phyloP scores from a whole-genome alignment of 495 filamentous ascomycete genomes.

The Hyaloscypha variabilis region DNA sequence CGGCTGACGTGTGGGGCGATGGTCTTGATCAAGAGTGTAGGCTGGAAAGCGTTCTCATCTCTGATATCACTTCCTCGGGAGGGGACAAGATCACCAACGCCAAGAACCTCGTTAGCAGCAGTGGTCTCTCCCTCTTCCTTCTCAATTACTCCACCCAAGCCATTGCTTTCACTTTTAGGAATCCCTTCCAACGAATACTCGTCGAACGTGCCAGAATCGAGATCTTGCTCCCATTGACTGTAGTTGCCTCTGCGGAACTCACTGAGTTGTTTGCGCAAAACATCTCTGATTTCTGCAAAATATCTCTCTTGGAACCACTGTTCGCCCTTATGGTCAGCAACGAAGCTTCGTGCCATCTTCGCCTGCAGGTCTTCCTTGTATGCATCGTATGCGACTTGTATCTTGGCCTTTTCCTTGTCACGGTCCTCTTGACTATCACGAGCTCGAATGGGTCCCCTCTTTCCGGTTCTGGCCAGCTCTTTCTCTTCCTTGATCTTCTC shows the following conservation, averaged over 20 bases:
- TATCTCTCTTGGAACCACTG: constrained; percentile 99
- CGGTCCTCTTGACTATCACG: constrained; percentile 83
- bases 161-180: constrained; percentile 90
- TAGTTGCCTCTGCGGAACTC: constrained; percentile 76
- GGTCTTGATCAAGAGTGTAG: constrained; percentile 95
- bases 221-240: constrained; percentile 80
- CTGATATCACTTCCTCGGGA: constrained; percentile 77
- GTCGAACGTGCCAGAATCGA: constrained; percentile 83
- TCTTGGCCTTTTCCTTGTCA: constrained; percentile 84
- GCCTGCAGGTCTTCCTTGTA: constrained; percentile 95
- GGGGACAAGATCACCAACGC: constrained; percentile 86
- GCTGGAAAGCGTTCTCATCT: constrained; percentile 81
- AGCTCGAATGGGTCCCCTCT: constrained; percentile 69
- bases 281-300: constrained; percentile 74
- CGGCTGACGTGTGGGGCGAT: constrained; percentile 95
- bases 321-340: constrained; percentile 85
- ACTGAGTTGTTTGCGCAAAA: constrained; percentile 67
- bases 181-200: constrained; percentile 95
- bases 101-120: constrained; percentile 86
- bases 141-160: constrained; percentile 81
- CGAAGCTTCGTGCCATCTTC: constrained; percentile 87
- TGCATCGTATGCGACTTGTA: constrained; percentile 87
- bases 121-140: constrained; percentile 94
- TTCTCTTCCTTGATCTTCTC: constrained; percentile 85
- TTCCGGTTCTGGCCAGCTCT: constrained; percentile 75